Conservation (phyloP, 768 basidiomycete genomes). For the Russula brevipes region DNA sequence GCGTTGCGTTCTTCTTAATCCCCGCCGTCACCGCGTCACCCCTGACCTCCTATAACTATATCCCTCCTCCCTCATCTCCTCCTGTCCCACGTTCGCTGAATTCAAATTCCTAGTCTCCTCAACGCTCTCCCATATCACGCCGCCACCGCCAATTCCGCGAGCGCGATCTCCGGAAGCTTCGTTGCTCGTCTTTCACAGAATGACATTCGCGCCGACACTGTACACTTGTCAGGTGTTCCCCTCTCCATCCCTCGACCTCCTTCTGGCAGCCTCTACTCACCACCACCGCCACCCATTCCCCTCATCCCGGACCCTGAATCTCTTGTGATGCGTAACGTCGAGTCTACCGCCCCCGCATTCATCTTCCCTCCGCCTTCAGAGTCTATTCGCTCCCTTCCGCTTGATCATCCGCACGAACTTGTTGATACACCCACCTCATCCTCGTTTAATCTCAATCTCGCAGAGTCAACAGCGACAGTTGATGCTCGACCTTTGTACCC, state of each 20-base stretch:
- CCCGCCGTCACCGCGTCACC: not conserved
- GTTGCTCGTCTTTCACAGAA: conserved; percentile 49
- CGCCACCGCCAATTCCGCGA: conserved; percentile 21
- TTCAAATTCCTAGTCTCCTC: conserved; percentile 42
- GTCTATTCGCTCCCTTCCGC: conserved; percentile 12
- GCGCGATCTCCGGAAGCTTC: conserved; percentile 17
- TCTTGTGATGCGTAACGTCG: conserved; percentile 15
- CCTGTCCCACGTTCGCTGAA: conserved; percentile 10
- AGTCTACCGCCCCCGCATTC: conserved; percentile 19
- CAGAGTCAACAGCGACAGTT: conserved; percentile 21
- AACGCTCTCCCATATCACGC: conserved; percentile 39
- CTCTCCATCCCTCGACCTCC: conserved; percentile 32
- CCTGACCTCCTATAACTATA: not conserved
- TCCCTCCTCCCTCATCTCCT: not conserved
- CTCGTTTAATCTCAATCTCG: conserved; percentile 26
- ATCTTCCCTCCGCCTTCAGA: conserved; percentile 20
- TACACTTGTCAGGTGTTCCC: conserved; percentile 57
- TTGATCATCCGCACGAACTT: conserved; percentile 16
- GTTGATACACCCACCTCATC: conserved; percentile 29
- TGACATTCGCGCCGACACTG: conserved; percentile 60
- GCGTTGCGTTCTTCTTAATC: conserved; percentile 25
- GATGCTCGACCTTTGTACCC: conserved; percentile 23
- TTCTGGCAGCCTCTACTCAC: conserved; percentile 22
- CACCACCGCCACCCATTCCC: conserved; percentile 31
- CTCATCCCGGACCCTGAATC: conserved; percentile 38